Conservation (phyloP, 148 eudicot species). For the Polygonum maritimum region DNA sequence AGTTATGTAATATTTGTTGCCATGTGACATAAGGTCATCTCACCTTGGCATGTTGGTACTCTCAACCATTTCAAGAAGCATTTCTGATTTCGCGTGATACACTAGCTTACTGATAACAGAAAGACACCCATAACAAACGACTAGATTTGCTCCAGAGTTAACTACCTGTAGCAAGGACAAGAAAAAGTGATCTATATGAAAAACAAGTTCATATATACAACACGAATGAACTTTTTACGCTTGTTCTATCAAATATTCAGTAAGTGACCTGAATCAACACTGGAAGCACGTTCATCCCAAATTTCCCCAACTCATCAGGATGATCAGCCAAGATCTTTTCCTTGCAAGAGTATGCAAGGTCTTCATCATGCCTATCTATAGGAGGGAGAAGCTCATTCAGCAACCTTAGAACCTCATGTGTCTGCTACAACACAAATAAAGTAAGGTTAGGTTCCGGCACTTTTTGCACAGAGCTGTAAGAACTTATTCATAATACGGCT, state of each 20-base stretch:
- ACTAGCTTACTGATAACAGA: constrained; percentile 65
- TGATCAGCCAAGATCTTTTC: constrained; percentile 46
- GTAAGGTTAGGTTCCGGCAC: not conserved
- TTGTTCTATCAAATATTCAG: not conserved
- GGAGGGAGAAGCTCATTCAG: constrained; percentile 76
- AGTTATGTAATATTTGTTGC: not conserved
- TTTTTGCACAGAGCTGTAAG: not conserved
- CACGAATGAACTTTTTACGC: not conserved
- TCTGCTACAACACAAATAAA: constrained; percentile 27
- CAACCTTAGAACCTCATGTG: constrained; percentile 66
- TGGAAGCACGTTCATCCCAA: constrained; percentile 67
- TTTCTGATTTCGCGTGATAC: constrained; percentile 55
- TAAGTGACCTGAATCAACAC: constrained; percentile 53
- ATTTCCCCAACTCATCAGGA: constrained; percentile 54
- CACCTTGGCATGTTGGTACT: constrained; percentile 72
- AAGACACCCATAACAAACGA: constrained; percentile 73
- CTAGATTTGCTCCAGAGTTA: constrained; percentile 62
- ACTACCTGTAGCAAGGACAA: constrained; percentile 51
- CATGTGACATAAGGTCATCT: constrained; percentile 1
- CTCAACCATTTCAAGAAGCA: constrained; percentile 53
- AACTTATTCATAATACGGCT: not conserved
- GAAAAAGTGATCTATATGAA: constrained; percentile 9
- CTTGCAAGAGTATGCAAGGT: constrained; percentile 29
- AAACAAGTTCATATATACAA: not conserved
- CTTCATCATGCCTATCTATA: constrained; percentile 30